A percentile compares a stretch with the other conserved stretches of the same genome.
Conservation (phyloP, 208 protist species). For the Leishmania gerbilli region DNA sequence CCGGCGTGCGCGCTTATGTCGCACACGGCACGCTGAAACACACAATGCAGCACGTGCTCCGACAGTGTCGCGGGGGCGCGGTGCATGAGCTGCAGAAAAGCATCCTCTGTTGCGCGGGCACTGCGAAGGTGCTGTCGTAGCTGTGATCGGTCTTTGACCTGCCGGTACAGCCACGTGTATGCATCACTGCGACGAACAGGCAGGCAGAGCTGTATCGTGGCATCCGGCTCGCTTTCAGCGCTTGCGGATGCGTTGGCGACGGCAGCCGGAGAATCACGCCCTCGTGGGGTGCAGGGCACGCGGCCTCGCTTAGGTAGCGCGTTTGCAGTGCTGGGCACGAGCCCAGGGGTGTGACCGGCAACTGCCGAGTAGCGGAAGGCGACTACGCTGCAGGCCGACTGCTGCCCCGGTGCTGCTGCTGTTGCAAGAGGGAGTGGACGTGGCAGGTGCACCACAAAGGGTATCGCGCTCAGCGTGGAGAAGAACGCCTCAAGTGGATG, state of each 20-base stretch:
- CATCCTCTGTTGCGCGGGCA: constrained; percentile 45
- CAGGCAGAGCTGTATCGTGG: constrained; percentile 7
- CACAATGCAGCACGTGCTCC: constrained; percentile 39
- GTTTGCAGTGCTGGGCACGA: background rate
- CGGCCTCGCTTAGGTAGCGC: background rate
- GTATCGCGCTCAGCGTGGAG: constrained; percentile 15
- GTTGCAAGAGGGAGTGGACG: constrained; percentile 14
- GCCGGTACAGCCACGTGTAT: constrained; percentile 26
- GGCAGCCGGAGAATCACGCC: background rate
- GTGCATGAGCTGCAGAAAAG: constrained; percentile 38
- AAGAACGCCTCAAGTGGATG: constrained; percentile 58
- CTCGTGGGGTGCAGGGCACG: background rate
- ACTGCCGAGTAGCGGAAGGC: constrained; percentile 9
- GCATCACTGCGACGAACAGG: constrained; percentile 13
- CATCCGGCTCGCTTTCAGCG: background rate
- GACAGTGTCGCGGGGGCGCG: constrained; percentile 14
- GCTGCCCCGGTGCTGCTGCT: background rate
- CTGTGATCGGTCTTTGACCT: constrained; percentile 38
- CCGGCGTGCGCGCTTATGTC: constrained; percentile 24
- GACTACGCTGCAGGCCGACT: background rate
- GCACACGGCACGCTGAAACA: constrained; percentile 29
- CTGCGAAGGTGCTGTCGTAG: constrained; percentile 44
- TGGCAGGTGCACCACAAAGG: constrained; percentile 18
- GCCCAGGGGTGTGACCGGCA: constrained; percentile 10
- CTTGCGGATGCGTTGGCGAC: background rate